Percentiles rank a stretch among this genome's conserved stretches.
Conservation (phyloP, 179 eudicot species). For the Beta corolliflora region DNA sequence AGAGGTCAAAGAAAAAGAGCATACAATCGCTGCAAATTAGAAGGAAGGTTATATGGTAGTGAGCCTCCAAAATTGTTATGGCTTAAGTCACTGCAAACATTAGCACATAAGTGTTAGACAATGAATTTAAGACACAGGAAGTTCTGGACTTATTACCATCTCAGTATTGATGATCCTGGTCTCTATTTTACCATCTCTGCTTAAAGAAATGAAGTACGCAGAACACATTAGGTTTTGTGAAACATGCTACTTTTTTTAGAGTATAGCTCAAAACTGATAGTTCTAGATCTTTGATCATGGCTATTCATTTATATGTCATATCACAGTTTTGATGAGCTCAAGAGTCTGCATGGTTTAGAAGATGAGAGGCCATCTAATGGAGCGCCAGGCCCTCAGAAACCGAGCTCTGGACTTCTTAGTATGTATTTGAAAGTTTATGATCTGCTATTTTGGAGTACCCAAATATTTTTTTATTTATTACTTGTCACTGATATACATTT, state of each 20-base stretch:
- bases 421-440: background rate
- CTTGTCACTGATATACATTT: too few species aligned
- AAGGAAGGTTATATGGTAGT: slow-evolving; percentile 78
- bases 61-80: slow-evolving; percentile 72
- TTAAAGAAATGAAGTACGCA: too few species aligned
- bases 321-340: slow-evolving; percentile 75
- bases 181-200: too few species aligned
- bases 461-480: background rate
- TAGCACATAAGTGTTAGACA: slow-evolving; percentile 19
- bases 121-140: slow-evolving; percentile 11
- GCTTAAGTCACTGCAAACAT: slow-evolving; percentile 78
- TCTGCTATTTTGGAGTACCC: background rate
- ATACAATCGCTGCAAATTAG: slow-evolving; percentile 57
- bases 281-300: background rate
- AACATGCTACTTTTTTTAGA: background rate
- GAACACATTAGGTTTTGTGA: background rate
- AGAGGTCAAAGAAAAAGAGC: too few species aligned
- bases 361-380: too few species aligned
- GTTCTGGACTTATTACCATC: too few species aligned
- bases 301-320: background rate
- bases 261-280: background rate
- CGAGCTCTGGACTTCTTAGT: too few species aligned
- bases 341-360: slow-evolving; percentile 53
- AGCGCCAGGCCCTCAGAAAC: too few species aligned
- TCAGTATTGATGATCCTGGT: too few species aligned